Percentiles rank a stretch among this genome's conserved stretches.
phyloP scores from a whole-genome alignment of 192 early-diverging fungal genomes.

The Coemansia guatemalensis region DNA sequence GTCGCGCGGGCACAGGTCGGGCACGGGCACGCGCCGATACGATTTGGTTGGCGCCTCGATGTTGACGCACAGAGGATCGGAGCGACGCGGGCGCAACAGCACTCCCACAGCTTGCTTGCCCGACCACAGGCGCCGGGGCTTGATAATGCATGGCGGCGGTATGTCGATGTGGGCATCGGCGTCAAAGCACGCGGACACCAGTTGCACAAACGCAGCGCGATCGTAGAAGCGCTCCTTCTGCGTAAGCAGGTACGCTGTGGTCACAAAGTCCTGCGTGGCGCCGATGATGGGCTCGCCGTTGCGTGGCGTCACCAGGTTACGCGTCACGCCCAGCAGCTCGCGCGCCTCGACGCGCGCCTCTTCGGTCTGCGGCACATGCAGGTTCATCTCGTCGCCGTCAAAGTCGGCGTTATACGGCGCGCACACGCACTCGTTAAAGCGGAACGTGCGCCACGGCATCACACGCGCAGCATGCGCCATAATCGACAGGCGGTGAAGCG shows the following conservation, averaged over 20 bases:
- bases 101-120: slow-evolving; percentile 95
- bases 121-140: slow-evolving; percentile 91
- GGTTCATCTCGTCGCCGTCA: slow-evolving; percentile 99
- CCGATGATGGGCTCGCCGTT: slow-evolving; percentile 98
- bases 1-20: slow-evolving; percentile 86
- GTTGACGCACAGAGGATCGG: slow-evolving; percentile 57
- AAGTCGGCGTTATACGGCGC: slow-evolving; percentile 99
- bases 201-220: slow-evolving; percentile 88
- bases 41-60: slow-evolving; percentile 86
- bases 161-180: slow-evolving; percentile 81
- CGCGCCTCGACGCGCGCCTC: slow-evolving; percentile 96
- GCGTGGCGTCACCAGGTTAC: slow-evolving; percentile 96
- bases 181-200: slow-evolving; percentile 91
- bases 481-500: slow-evolving; percentile 93
- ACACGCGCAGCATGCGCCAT: slow-evolving; percentile 94
- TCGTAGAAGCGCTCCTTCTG: slow-evolving; percentile 95
- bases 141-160: slow-evolving; percentile 89
- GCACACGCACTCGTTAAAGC: slow-evolving; percentile 99
- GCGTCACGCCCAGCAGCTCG: slow-evolving; percentile 93
- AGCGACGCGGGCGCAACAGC: slow-evolving; percentile 73
- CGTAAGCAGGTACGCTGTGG: slow-evolving; percentile 90
- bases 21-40: slow-evolving; percentile 58
- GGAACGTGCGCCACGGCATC: slow-evolving; percentile 96
- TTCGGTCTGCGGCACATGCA: slow-evolving; percentile 99
- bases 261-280: slow-evolving; percentile 99